phyloP scores from a whole-genome alignment of 192 early-diverging fungal species.

The Gamsiella multidivaricata region DNA sequence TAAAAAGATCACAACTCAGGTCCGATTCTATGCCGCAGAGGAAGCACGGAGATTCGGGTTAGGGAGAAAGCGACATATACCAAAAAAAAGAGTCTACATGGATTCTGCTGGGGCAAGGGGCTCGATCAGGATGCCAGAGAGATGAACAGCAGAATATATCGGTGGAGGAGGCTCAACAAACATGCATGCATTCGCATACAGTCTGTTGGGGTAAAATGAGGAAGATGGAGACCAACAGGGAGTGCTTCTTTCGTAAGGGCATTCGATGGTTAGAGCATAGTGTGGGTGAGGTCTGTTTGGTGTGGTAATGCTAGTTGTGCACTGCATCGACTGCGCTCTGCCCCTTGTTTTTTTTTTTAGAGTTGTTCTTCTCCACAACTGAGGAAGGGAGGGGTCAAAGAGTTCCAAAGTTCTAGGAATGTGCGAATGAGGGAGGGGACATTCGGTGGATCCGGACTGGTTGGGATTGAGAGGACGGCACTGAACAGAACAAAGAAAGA shows the following conservation, averaged over 20 bases:
- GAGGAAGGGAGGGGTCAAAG: not conserved
- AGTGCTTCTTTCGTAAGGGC: not conserved
- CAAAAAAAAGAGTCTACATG: too few relatives aligned
- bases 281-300: too few relatives aligned
- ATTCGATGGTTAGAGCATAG: too few relatives aligned
- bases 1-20: constrained; percentile 51
- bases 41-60: not conserved
- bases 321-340: too few relatives aligned
- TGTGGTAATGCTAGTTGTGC: too few relatives aligned
- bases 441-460: not conserved
- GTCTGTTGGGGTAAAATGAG: constrained; percentile 21
- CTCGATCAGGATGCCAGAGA: not conserved
- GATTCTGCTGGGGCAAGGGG: too few relatives aligned
- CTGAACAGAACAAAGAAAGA: not conserved
- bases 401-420: too few relatives aligned
- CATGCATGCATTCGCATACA: not conserved
- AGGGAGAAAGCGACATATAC: too few relatives aligned
- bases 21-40: constrained; percentile 37
- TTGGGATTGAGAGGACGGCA: not conserved
- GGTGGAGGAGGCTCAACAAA: too few relatives aligned
- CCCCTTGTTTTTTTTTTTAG: too few relatives aligned
- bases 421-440: not conserved
- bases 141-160: not conserved
- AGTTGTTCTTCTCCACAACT: not conserved
- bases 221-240: not conserved